A percentile compares a stretch with the other conserved stretches of the same genome.
These are phyloP conservation scores for Aspergillus nomiae DNA, from an alignment of 2,329 filamentous ascomycete species.

Conservation along the genomic window DNA sequence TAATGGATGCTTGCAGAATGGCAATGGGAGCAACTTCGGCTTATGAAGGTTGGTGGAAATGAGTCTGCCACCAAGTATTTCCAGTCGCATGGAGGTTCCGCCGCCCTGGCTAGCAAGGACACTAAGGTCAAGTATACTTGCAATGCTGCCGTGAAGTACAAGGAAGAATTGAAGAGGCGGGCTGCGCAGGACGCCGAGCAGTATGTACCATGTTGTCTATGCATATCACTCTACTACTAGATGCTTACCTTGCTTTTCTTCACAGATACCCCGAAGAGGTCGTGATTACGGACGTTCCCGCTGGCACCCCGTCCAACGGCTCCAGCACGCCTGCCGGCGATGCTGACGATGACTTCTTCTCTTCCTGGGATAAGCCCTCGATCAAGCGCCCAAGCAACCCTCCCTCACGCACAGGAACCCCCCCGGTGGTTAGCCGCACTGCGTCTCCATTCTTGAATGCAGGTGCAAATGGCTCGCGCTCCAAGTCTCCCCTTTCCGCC, in stretches of 20 bases:
- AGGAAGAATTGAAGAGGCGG: conserved; percentile 89
- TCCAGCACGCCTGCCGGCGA: conserved; percentile 79
- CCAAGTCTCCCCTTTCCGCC: conserved; percentile 76
- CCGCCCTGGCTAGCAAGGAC: conserved; percentile 94
- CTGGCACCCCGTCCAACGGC: conserved; percentile 63
- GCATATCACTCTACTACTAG: neutral
- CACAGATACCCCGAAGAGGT: conserved; percentile 80
- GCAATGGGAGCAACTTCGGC: conserved; percentile 97
- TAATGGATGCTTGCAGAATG: conserved; percentile 63
- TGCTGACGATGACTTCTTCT: conserved; percentile 92
- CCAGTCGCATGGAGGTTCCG: conserved; percentile 91
- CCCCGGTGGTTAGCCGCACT: conserved; percentile 76
- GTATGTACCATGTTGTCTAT: conserved; percentile 55
- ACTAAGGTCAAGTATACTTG: conserved; percentile 96
- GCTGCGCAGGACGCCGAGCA: conserved; percentile 81
- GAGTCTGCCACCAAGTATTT: conserved; percentile 98
- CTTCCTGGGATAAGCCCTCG: conserved; percentile 96
- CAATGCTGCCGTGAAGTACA: conserved; percentile 92
- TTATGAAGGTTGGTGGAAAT: conserved; percentile 98
- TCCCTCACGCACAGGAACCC: conserved; percentile 84
- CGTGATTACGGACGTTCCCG: conserved; percentile 72
- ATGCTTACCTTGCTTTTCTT: conserved; percentile 13
- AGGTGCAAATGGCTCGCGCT: conserved; percentile 66
- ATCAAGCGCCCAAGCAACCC: conserved; percentile 97
- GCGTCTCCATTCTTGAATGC: conserved; percentile 88